Conservation (phyloP, 495 filamentous ascomycete species). For the Penicillium egyptiacum region DNA sequence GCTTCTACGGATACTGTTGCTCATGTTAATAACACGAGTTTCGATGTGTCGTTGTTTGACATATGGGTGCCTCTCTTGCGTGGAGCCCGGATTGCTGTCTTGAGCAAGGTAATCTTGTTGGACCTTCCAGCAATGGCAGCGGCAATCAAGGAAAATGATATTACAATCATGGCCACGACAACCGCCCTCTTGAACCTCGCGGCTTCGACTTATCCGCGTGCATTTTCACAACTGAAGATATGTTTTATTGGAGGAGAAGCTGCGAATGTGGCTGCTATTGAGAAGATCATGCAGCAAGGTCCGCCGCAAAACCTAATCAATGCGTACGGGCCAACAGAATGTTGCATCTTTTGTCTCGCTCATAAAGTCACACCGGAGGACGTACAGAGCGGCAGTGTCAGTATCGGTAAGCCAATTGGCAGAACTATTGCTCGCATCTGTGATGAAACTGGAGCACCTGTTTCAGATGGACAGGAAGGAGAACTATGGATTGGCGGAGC, state of each 20-base stretch:
- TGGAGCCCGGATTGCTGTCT: slow-evolving; percentile 20
- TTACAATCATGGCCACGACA: slow-evolving; percentile 9
- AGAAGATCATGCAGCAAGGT: no score
- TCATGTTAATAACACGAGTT: slow-evolving; percentile 27
- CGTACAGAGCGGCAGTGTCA: slow-evolving; percentile 4
- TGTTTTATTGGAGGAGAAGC: no score
- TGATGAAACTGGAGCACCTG: slow-evolving; percentile 36
- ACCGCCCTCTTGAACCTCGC: slow-evolving; percentile 12
- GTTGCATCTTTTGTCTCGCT: no score
- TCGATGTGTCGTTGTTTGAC: slow-evolving; percentile 31
- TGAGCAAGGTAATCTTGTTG: slow-evolving; percentile 15
- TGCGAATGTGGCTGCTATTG: no score
- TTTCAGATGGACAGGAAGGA: slow-evolving; percentile 39
- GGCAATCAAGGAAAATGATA: not conserved
- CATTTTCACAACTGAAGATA: no score
- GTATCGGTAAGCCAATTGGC: slow-evolving; percentile 22
- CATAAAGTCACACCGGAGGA: slow-evolving; percentile 5
- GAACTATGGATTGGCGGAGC: slow-evolving; percentile 45
- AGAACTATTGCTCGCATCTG: slow-evolving; percentile 35
- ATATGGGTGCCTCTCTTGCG: slow-evolving; percentile 26
- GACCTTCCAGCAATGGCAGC: not conserved
- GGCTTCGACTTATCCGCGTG: no score
- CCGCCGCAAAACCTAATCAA: no score
- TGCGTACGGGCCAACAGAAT: no score
- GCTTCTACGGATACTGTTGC: slow-evolving; percentile 14